These are phyloP conservation scores for Orbilia ellipsospora DNA, from an alignment of 2,329 filamentous ascomycete species.

Conservation along the genomic window DNA sequence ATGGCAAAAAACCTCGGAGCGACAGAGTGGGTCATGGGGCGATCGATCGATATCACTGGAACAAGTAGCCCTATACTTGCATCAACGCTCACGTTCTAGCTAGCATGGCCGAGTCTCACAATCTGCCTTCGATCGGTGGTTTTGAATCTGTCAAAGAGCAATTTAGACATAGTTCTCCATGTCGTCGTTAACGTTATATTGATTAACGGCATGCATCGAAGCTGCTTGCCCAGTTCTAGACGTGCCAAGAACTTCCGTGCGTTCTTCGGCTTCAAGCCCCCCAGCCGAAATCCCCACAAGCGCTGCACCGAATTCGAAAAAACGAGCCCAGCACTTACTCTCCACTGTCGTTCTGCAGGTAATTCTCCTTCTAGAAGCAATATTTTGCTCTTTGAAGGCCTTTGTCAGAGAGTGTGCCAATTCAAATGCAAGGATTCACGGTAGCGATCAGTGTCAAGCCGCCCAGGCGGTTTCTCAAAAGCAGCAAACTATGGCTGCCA, in stretches of 20 bases:
- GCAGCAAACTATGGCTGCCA: constrained; percentile 29
- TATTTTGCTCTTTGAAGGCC: constrained; percentile 16
- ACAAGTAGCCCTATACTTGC: too few species aligned
- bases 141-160: constrained; percentile 12
- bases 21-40: constrained; percentile 51
- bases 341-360: too few species aligned
- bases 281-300: constrained; percentile 46
- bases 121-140: background rate
- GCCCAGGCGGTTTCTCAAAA: constrained; percentile 32
- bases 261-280: constrained; percentile 31
- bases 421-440: constrained; percentile 44
- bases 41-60: constrained; percentile 26
- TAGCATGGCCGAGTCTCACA: too few species aligned
- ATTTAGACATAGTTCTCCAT: constrained; percentile 18
- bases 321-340: background rate
- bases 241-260: constrained; percentile 55
- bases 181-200: constrained; percentile 14
- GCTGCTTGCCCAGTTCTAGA: constrained; percentile 43
- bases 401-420: constrained; percentile 47
- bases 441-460: constrained; percentile 49
- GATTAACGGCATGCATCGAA: constrained; percentile 1
- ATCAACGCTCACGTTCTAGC: too few species aligned
- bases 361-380: constrained; percentile 27
- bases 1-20: constrained; percentile 37
- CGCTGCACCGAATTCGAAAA: constrained; percentile 5